Evolutionary conservation across 768 basidiomycete genomes (phyloP).

Genomic region (Baorangia bicolor): DNA sequence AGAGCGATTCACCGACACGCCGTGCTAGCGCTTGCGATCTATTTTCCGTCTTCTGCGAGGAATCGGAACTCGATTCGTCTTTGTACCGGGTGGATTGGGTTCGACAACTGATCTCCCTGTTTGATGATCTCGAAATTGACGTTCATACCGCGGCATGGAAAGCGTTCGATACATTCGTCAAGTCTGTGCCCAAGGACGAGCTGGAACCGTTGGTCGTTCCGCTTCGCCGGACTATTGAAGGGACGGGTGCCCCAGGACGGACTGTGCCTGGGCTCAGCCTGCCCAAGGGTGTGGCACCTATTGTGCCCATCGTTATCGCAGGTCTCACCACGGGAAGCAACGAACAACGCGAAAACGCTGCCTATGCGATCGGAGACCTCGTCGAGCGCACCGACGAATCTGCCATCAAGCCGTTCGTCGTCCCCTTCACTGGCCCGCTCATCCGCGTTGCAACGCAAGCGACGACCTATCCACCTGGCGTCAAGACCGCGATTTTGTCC

Average conservation of each 20-base stretch:
- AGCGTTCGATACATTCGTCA: constrained; percentile 85
- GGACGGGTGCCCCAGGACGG: constrained; percentile 72
- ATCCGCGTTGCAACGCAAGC: constrained; percentile 93
- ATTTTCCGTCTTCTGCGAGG: constrained; percentile 82
- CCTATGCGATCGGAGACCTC: constrained; percentile 94
- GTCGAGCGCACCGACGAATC: constrained; percentile 82
- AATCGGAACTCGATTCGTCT: constrained; percentile 75
- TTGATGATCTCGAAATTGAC: constrained; percentile 73
- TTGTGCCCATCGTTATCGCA: constrained; percentile 85
- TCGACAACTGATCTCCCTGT: constrained; percentile 76
- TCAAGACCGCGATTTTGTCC: constrained; percentile 87
- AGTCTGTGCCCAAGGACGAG: constrained; percentile 89
- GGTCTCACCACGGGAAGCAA: constrained; percentile 94
- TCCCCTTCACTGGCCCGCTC: constrained; percentile 92
- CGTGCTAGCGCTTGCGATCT: constrained; percentile 78
- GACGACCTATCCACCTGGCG: constrained; percentile 85
- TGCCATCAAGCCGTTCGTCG: constrained; percentile 93
- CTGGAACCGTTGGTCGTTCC: constrained; percentile 88
- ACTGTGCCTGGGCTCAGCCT: constrained; percentile 84
- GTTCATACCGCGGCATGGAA: constrained; percentile 83
- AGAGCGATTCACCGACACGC: constrained; percentile 64
- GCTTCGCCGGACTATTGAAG: constrained; percentile 84
- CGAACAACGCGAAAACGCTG: constrained; percentile 93
- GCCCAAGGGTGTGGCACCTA: constrained; percentile 78
- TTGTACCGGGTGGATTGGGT: constrained; percentile 95